A percentile compares a stretch with the other conserved stretches of the same genome.
These are phyloP conservation scores for Pterocarpus macrocarpus DNA, from an alignment of 306 rosid genomes.

Conservation along the genomic window DNA sequence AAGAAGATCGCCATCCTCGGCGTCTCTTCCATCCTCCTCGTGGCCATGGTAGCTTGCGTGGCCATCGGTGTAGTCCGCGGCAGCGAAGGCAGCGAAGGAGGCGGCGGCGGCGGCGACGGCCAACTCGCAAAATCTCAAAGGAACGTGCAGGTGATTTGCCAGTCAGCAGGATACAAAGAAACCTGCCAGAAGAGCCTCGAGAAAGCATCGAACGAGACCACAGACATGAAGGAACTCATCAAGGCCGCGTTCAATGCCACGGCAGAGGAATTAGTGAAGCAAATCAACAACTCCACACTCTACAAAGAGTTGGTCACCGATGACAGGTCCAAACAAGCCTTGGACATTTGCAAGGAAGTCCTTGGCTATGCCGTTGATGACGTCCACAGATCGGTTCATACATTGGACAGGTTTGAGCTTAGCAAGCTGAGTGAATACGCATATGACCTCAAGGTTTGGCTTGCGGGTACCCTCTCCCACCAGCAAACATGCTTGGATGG, in stretches of 20 bases:
- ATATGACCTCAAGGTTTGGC: constrained; percentile 78
- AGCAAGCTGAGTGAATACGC: constrained; percentile 46
- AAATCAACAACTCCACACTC: constrained; percentile 48
- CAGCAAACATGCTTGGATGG: constrained; percentile 82
- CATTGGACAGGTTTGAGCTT: constrained; percentile 53
- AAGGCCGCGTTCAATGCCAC: constrained; percentile 59
- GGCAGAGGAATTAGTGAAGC: constrained; percentile 31
- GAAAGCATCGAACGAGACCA: constrained; percentile 28
- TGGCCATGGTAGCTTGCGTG: constrained; percentile 50
- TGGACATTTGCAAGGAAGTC: constrained; percentile 75
- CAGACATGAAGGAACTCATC: constrained; percentile 65
- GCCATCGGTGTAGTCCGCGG: constrained; percentile 32
- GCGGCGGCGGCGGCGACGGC: background rate
- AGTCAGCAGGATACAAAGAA: constrained; percentile 61
- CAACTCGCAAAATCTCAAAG: constrained; percentile 41
- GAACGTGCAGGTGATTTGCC: constrained; percentile 59
- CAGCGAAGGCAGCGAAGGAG: background rate
- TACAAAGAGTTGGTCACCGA: constrained; percentile 56
- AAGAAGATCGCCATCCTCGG: too few species aligned
- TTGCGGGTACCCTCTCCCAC: constrained; percentile 70
- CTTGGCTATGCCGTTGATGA: constrained; percentile 73
- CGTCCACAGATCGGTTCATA: constrained; percentile 45
- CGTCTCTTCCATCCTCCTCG: constrained; percentile 43
- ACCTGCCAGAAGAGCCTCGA: constrained; percentile 60
- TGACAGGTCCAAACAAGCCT: constrained; percentile 59